Conservation (phyloP, 768 basidiomycete genomes). For the Lactarius psammicola region DNA sequence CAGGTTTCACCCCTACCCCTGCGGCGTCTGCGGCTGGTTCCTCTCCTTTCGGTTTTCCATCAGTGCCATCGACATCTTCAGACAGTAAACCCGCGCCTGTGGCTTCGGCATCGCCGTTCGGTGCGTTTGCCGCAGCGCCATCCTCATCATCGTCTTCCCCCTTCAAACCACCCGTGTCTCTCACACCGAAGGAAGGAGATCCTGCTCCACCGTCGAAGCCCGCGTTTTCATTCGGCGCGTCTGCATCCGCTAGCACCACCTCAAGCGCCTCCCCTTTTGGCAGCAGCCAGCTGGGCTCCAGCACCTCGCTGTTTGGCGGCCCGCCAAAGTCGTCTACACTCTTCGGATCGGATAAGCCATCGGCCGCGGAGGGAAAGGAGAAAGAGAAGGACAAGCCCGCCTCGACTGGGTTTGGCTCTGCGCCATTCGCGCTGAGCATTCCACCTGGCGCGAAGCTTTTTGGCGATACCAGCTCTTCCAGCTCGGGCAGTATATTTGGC, state of each 20-base stretch:
- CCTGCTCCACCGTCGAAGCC: slow-evolving; percentile 13
- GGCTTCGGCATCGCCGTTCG: slow-evolving; percentile 4
- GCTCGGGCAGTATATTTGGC: slow-evolving; percentile 19
- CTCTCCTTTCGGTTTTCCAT: slow-evolving; percentile 26
- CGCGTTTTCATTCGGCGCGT: slow-evolving; percentile 24
- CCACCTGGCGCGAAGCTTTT: slow-evolving; percentile 20
- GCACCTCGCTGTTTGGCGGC: slow-evolving; percentile 12
- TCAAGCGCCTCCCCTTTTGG: slow-evolving; percentile 16
- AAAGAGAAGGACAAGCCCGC: slow-evolving; percentile 9
- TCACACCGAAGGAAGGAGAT: slow-evolving; percentile 7
- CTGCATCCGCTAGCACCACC: neutral
- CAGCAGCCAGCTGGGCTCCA: neutral
- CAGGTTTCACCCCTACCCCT: slow-evolving; percentile 28
- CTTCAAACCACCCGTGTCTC: slow-evolving; percentile 1
- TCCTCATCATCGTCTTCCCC: slow-evolving; percentile 3
- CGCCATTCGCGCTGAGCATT: slow-evolving; percentile 6
- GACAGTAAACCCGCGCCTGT: slow-evolving; percentile 10
- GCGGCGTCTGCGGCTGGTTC: slow-evolving; percentile 19
- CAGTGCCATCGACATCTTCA: slow-evolving; percentile 8
- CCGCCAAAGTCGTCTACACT: slow-evolving; percentile 13
- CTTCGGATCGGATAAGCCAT: slow-evolving; percentile 11
- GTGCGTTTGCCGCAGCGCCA: neutral
- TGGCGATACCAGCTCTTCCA: neutral
- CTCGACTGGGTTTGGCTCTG: neutral
- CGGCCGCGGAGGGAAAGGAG: slow-evolving; percentile 5